Conservation (phyloP, 2,329 filamentous ascomycete genomes). For the Triangularia verruculosa region DNA sequence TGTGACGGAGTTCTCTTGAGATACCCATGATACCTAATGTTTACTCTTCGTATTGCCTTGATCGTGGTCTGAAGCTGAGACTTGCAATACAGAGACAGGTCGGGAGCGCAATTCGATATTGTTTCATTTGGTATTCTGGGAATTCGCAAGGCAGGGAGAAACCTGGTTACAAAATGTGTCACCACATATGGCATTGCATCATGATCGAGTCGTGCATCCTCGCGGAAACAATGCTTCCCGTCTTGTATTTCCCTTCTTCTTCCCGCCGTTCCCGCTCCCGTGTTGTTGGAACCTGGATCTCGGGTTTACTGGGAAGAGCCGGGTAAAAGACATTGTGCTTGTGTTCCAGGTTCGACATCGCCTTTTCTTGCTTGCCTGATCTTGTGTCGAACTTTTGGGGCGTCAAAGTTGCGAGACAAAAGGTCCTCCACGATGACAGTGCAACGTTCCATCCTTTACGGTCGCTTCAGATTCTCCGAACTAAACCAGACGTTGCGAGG, state of each 20-base stretch:
- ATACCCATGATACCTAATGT: neutral
- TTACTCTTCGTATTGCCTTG: neutral
- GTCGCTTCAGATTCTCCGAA: neutral
- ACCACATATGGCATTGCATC: neutral
- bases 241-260: neutral
- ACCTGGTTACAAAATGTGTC: neutral
- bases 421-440: neutral
- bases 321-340: neutral
- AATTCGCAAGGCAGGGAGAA: neutral
- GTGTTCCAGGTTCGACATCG: neutral
- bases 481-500: neutral
- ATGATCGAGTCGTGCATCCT: neutral
- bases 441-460: neutral
- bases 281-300: neutral
- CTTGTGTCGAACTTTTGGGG: neutral
- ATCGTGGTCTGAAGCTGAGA: neutral
- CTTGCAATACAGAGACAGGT: neutral
- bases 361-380: neutral
- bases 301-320: neutral
- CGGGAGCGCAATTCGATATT: neutral
- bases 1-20: neutral
- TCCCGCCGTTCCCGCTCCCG: neutral
- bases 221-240: neutral
- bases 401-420: neutral
- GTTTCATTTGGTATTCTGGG: neutral